Conservation (phyloP, 2,329 filamentous ascomycete species). For the Didymella sp. region DNA sequence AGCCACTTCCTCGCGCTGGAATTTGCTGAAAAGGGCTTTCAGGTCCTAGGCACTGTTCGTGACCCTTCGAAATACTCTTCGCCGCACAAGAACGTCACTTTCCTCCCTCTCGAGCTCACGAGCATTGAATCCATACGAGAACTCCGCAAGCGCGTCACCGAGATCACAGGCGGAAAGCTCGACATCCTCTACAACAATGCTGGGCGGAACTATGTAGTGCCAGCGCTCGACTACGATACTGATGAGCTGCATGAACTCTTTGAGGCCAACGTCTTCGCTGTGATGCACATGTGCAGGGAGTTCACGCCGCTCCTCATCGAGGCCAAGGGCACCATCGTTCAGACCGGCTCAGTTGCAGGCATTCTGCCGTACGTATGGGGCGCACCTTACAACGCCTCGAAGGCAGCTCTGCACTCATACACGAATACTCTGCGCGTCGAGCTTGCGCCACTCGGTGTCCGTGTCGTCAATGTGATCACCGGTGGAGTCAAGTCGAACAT, state of each 20-base stretch:
- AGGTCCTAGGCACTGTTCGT: conserved; percentile 66
- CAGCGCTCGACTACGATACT: conserved; percentile 61
- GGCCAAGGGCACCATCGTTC: conserved; percentile 55
- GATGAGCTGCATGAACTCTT: conserved; percentile 42
- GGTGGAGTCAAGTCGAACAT: conserved; percentile 68
- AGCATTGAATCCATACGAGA: conserved; percentile 56
- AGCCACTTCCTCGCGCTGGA: conserved; percentile 62
- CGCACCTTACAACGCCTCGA: conserved; percentile 64
- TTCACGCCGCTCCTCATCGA: conserved; percentile 63
- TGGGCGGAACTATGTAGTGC: conserved; percentile 63
- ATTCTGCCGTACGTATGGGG: conserved; percentile 48
- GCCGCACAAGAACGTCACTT: conserved; percentile 60
- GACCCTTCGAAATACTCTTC: conserved; percentile 58
- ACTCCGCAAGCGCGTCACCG: conserved; percentile 56
- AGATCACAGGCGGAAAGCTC: conserved; percentile 57
- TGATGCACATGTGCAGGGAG: conserved; percentile 64
- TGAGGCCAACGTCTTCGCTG: conserved; percentile 60
- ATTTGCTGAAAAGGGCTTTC: conserved; percentile 60
- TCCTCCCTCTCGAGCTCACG: conserved; percentile 62
- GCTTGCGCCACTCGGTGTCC: conserved; percentile 59
- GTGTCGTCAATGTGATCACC: conserved; percentile 60
- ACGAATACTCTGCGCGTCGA: conserved; percentile 66
- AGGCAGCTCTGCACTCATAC: conserved; percentile 66
- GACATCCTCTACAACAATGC: conserved; percentile 67
- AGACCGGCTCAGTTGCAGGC: conserved; percentile 55